Evolutionary conservation across 768 basidiomycete genomes (phyloP).

Genomic region (Kwoniella dejecticola): DNA sequence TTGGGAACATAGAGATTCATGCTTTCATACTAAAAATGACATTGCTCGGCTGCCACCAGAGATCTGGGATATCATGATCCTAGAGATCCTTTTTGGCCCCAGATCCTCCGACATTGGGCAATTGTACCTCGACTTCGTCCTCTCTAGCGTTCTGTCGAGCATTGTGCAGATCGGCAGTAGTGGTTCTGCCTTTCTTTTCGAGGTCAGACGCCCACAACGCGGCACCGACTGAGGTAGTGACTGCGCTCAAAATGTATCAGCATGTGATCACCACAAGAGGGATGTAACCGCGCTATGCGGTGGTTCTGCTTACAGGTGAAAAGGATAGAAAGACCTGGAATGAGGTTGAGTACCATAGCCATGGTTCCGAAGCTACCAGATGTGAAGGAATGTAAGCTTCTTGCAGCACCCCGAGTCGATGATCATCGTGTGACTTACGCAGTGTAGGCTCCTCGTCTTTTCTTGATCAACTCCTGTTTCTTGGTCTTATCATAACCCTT

Average conservation of each 20-base stretch:
- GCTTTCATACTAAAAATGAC: too few relatives aligned
- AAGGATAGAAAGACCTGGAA: slow-evolving; percentile 65
- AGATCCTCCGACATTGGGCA: slow-evolving; percentile 1
- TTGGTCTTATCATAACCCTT: slow-evolving; percentile 62
- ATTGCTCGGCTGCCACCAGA: too few relatives aligned
- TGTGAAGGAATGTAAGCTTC: slow-evolving; percentile 23
- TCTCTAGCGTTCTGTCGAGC: slow-evolving; percentile 6
- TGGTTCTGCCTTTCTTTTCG: slow-evolving; percentile 58
- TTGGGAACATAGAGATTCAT: too few relatives aligned
- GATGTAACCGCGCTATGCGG: not conserved
- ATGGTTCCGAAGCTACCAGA: slow-evolving; percentile 66
- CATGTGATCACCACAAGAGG: not conserved
- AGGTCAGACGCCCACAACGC: slow-evolving; percentile 72
- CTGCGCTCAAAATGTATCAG: slow-evolving; percentile 13
- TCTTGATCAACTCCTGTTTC: slow-evolving; percentile 60
- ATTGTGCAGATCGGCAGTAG: slow-evolving; percentile 1
- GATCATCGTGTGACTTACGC: too few relatives aligned
- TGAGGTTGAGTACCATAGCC: slow-evolving; percentile 64
- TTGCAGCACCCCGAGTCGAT: too few relatives aligned
- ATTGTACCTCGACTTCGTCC: slow-evolving; percentile 9
- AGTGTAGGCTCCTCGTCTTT: slow-evolving; percentile 65
- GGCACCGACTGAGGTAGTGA: slow-evolving; percentile 69
- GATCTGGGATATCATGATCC: not conserved
- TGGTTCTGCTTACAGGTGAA: slow-evolving; percentile 58
- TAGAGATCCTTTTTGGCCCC: slow-evolving; percentile 16